phyloP scores from a whole-genome alignment of 306 rosid genomes.

The Senna siamea region DNA sequence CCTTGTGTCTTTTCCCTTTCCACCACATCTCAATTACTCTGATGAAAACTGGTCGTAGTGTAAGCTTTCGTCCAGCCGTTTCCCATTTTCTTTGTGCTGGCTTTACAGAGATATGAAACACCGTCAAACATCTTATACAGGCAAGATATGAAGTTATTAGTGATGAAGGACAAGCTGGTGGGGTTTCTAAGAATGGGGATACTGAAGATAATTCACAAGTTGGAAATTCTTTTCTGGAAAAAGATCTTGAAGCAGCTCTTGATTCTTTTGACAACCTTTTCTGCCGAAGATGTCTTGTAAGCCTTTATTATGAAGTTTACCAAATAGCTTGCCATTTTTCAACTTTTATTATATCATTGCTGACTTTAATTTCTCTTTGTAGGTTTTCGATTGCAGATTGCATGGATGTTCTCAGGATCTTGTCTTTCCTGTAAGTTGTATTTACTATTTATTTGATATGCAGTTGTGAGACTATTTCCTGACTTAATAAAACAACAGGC shows the following conservation, averaged over 20 bases:
- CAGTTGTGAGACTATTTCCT: conserved; percentile 25
- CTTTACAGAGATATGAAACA: conserved; percentile 97
- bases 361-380: conserved; percentile 39
- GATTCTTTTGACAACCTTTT: conserved; percentile 97
- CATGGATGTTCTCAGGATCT: conserved; percentile 99
- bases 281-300: conserved; percentile 95
- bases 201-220: conserved; percentile 59
- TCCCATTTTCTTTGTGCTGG: conserved; percentile 95
- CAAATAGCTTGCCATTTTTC: conserved; percentile 27
- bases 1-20: conserved; percentile 32
- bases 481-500: conserved; percentile 60
- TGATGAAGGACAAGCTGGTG: conserved; percentile 59
- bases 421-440: conserved; percentile 83
- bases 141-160: conserved; percentile 81
- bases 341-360: conserved; percentile 28
- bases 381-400: conserved; percentile 98
- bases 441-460: conserved; percentile 22
- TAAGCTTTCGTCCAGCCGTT: conserved; percentile 87
- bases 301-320: conserved; percentile 35
- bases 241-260: conserved; percentile 94
- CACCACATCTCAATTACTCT: conserved; percentile 38
- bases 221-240: conserved; percentile 73
- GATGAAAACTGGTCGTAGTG: conserved; percentile 73
- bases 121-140: conserved; percentile 97
- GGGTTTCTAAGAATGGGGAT: conserved; percentile 57